phyloP scores from a whole-genome alignment of 1,284 basidiomycete genomes.

The Microbotryum scabiosae region DNA sequence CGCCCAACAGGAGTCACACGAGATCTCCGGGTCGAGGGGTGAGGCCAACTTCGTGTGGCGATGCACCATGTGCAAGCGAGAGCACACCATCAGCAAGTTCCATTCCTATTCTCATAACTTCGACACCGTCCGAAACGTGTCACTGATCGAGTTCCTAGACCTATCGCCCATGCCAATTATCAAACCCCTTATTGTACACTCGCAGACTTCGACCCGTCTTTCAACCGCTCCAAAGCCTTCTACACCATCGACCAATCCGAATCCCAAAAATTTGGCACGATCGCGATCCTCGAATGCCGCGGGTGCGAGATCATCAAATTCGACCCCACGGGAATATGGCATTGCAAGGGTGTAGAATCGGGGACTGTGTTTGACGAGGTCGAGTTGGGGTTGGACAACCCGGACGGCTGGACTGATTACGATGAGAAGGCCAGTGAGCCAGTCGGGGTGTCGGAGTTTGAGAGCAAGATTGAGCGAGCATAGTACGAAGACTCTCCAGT shows the following conservation, averaged over 20 bases:
- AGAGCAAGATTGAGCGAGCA: conserved; percentile 9
- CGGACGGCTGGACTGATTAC: conserved; percentile 29
- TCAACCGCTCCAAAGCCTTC: conserved; percentile 21
- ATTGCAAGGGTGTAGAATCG: conserved; percentile 15
- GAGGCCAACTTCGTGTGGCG: conserved; percentile 31
- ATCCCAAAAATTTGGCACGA: conserved; percentile 17
- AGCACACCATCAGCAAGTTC: conserved; percentile 25
- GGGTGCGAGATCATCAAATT: conserved; percentile 27
- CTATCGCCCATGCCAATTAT: no score
- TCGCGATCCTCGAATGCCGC: conserved; percentile 30
- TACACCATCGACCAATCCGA: conserved; percentile 27
- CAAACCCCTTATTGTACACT: no score
- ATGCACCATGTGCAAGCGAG: conserved; percentile 27
- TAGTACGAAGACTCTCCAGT: not conserved
- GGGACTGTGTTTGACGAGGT: conserved; percentile 24
- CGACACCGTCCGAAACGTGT: not conserved
- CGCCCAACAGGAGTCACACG: conserved; percentile 11
- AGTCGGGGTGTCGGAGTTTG: conserved; percentile 5
- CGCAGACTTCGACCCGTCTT: conserved; percentile 26
- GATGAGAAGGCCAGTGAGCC: conserved; percentile 24
- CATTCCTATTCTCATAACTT: not conserved
- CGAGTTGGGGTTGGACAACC: conserved; percentile 22
- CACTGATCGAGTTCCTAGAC: not conserved
- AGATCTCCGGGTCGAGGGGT: conserved; percentile 26
- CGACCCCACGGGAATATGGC: conserved; percentile 25